Percentiles rank a stretch among this genome's conserved stretches.
These are phyloP conservation scores for Psilocybe cyanescens DNA, from an alignment of 768 basidiomycete genomes.

Conservation along the genomic window DNA sequence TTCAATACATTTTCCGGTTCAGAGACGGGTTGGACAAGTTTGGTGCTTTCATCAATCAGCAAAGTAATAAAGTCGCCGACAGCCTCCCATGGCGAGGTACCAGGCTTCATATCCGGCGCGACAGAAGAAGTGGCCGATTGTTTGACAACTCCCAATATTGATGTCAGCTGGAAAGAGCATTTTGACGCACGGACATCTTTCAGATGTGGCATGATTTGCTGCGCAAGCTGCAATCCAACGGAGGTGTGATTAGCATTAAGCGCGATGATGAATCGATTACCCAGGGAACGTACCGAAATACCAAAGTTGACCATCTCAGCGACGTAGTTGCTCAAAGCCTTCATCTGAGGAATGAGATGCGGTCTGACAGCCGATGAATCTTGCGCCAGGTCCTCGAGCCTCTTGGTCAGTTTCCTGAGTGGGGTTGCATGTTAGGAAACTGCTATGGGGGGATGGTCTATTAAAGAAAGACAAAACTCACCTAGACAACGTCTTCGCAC, in stretches of 20 bases:
- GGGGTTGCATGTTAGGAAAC: no score
- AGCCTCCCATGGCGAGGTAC: slow-evolving; percentile 76
- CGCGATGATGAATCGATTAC: neutral
- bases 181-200: slow-evolving; percentile 80
- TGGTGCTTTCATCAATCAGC: slow-evolving; percentile 71
- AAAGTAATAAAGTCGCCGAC: slow-evolving; percentile 71
- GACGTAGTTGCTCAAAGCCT: slow-evolving; percentile 70
- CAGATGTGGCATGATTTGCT: slow-evolving; percentile 87
- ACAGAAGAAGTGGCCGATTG: slow-evolving; percentile 75
- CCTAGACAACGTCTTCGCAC: slow-evolving; percentile 81
- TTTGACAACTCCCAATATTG: slow-evolving; percentile 71
- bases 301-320: slow-evolving; percentile 90
- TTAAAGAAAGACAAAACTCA: slow-evolving; percentile 34
- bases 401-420: slow-evolving; percentile 83
- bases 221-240: slow-evolving; percentile 66
- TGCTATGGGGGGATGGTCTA: neutral
- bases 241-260: no score
- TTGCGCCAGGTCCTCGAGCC: slow-evolving; percentile 78
- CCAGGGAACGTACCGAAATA: slow-evolving; percentile 64
- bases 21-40: slow-evolving; percentile 69
- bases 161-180: slow-evolving; percentile 73
- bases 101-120: slow-evolving; percentile 67
- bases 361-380: slow-evolving; percentile 74
- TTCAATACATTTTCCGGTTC: slow-evolving; percentile 81
- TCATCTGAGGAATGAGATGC: slow-evolving; percentile 73